These are phyloP conservation scores for Geranium brycei DNA, from an alignment of 345 rosid species.

Conservation along the genomic window DNA sequence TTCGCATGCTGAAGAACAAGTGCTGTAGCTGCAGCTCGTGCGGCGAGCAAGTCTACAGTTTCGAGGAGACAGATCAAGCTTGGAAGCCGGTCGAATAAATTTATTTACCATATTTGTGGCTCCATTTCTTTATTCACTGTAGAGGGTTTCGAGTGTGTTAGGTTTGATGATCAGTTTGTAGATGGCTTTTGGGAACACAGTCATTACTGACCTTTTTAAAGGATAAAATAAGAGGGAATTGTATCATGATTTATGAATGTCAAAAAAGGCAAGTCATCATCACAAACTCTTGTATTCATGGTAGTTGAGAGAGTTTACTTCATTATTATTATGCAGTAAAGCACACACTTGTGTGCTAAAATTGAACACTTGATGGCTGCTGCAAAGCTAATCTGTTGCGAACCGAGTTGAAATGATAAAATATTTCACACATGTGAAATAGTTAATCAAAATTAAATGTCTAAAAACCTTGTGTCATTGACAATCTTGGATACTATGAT, in stretches of 20 bases:
- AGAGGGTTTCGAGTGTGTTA: not conserved
- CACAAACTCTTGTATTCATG: not conserved
- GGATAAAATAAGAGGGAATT: not conserved
- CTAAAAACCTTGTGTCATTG: too few relatives aligned
- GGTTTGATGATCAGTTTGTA: not conserved
- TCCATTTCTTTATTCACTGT: not conserved
- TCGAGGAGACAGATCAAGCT: slow-evolving; percentile 27
- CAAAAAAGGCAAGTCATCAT: not conserved
- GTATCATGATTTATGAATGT: not conserved
- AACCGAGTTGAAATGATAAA: too few relatives aligned
- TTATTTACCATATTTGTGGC: not conserved
- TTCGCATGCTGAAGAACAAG: slow-evolving; percentile 35
- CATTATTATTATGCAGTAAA: not conserved
- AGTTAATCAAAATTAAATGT: too few relatives aligned
- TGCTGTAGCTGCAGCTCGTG: slow-evolving; percentile 41
- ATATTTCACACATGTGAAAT: too few relatives aligned
- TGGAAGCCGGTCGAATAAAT: slow-evolving; percentile 21
- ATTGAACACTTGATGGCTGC: too few relatives aligned
- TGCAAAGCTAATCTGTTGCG: too few relatives aligned
- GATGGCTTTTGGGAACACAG: not conserved
- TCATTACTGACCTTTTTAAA: not conserved
- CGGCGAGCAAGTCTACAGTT: slow-evolving; percentile 29
- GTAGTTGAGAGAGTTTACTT: not conserved
- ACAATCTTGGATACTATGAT: too few relatives aligned
- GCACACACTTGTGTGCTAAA: not conserved